These are phyloP conservation scores for Hydnomerulius pinastri DNA, from an alignment of 768 basidiomycete species.

Conservation along the genomic window DNA sequence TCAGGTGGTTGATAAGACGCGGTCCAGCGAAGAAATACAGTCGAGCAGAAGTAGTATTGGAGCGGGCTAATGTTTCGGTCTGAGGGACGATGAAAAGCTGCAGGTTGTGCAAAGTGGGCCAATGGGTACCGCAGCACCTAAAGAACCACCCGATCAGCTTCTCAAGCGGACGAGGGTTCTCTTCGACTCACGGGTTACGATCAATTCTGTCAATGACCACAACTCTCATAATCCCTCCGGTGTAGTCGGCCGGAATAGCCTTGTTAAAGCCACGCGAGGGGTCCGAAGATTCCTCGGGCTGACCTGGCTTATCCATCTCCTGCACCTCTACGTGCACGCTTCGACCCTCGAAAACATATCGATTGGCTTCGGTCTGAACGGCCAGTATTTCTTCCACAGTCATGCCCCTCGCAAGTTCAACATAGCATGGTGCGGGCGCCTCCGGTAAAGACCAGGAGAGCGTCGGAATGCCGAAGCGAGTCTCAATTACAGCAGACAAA, in stretches of 20 bases:
- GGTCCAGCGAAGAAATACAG: constrained; percentile 85
- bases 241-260: constrained; percentile 68
- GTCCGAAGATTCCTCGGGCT: constrained; percentile 38
- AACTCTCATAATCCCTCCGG: constrained; percentile 75
- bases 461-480: constrained; percentile 61
- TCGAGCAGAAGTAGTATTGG: constrained; percentile 63
- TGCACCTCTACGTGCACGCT: constrained; percentile 73
- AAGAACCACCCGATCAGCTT: constrained; percentile 2
- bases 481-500: constrained; percentile 78
- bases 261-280: constrained; percentile 56
- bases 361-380: constrained; percentile 67
- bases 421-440: constrained; percentile 69
- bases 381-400: constrained; percentile 57
- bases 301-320: constrained; percentile 51
- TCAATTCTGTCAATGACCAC: constrained; percentile 84
- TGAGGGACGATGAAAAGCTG: constrained; percentile 72
- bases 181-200: constrained; percentile 63
- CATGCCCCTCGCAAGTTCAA: constrained; percentile 74
- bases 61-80: constrained; percentile 64
- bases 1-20: constrained; percentile 65
- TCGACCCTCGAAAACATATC: constrained; percentile 68
- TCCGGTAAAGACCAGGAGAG: constrained; percentile 80
- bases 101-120: constrained; percentile 72
- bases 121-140: constrained; percentile 85
- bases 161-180: constrained; percentile 10